Conservation (phyloP, 257 asterid species). For the Scutellaria galericulata region DNA sequence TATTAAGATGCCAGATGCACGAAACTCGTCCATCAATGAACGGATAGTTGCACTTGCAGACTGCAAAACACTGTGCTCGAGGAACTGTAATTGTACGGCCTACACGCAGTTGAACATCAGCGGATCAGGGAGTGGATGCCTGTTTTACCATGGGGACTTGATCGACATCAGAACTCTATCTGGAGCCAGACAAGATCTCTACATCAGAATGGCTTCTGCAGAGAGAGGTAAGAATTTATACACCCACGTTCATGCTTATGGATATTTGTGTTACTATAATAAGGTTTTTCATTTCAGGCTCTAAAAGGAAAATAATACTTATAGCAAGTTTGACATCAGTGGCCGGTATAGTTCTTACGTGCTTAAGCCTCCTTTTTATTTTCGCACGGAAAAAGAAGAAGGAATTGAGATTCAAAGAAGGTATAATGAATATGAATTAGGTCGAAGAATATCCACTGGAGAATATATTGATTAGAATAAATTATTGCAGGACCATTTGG, state of each 20-base stretch:
- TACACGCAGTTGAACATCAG: constrained; percentile 42
- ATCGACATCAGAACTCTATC: constrained; percentile 40
- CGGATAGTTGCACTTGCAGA: constrained; percentile 40
- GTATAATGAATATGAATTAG: background rate
- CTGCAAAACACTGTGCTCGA: constrained; percentile 41
- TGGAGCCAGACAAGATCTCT: constrained; percentile 28
- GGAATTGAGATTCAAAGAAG: too few relatives aligned
- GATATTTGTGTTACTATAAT: background rate
- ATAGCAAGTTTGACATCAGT: constrained; percentile 1
- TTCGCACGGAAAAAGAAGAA: background rate
- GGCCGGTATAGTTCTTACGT: background rate
- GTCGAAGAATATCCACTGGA: too few relatives aligned
- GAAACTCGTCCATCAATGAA: constrained; percentile 32
- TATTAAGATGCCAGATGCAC: constrained; percentile 45
- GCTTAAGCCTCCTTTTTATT: background rate
- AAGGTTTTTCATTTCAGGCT: too few relatives aligned
- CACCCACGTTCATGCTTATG: too few relatives aligned
- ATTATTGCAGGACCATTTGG: background rate
- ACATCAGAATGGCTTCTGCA: constrained; percentile 46
- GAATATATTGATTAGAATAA: too few relatives aligned
- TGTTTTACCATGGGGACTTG: constrained; percentile 51
- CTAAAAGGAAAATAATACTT: background rate
- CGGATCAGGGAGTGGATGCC: constrained; percentile 32
- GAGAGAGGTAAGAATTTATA: constrained; percentile 33
- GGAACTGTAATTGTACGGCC: constrained; percentile 53